A percentile compares a stretch with the other conserved stretches of the same genome.
Evolutionary conservation across 1,284 basidiomycete species (phyloP).

Genomic region (Trichosporon sp.): DNA sequence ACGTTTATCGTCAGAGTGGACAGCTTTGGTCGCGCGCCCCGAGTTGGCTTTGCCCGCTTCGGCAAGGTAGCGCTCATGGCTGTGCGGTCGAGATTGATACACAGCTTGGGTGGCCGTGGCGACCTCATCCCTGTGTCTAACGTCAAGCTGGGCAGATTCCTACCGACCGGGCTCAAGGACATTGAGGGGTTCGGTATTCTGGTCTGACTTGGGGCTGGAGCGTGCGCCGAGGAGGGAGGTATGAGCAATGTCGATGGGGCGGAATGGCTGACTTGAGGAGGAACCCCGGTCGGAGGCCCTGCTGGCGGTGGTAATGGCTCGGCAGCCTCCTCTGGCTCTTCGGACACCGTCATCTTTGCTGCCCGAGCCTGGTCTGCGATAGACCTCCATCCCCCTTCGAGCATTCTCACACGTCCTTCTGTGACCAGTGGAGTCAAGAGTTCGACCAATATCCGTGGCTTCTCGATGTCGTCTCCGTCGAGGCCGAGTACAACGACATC

Average conservation of each 20-base stretch:
- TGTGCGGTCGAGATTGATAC: slow-evolving; percentile 34
- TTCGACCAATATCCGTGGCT: slow-evolving; percentile 17
- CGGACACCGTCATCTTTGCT: slow-evolving; percentile 4
- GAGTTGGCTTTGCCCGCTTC: background rate
- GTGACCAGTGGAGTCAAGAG: slow-evolving; percentile 24
- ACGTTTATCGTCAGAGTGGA: slow-evolving; percentile 13
- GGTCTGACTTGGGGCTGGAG: slow-evolving; percentile 8
- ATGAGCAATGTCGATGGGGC: background rate
- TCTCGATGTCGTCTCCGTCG: slow-evolving; percentile 27
- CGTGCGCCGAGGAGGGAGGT: slow-evolving; percentile 22
- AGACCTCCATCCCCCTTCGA: slow-evolving; percentile 36
- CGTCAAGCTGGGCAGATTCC: slow-evolving; percentile 28
- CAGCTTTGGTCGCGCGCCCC: slow-evolving; percentile 12
- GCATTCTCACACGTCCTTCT: slow-evolving; percentile 21
- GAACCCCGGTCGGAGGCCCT: background rate
- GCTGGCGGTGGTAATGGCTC: background rate
- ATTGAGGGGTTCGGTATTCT: slow-evolving; percentile 3
- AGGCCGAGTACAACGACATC: slow-evolving; percentile 30
- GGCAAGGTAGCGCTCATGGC: background rate
- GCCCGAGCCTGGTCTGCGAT: slow-evolving; percentile 10
- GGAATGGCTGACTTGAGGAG: slow-evolving; percentile 5
- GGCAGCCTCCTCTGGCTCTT: slow-evolving; percentile 9
- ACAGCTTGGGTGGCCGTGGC: slow-evolving; percentile 35
- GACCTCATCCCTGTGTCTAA: slow-evolving; percentile 15
- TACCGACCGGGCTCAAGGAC: slow-evolving; percentile 12